Evolutionary conservation across 2,329 filamentous ascomycete genomes (phyloP), one percentile per base, ranked within the genome.

Genomic region (Sarocladiaceae sp.): DNA sequence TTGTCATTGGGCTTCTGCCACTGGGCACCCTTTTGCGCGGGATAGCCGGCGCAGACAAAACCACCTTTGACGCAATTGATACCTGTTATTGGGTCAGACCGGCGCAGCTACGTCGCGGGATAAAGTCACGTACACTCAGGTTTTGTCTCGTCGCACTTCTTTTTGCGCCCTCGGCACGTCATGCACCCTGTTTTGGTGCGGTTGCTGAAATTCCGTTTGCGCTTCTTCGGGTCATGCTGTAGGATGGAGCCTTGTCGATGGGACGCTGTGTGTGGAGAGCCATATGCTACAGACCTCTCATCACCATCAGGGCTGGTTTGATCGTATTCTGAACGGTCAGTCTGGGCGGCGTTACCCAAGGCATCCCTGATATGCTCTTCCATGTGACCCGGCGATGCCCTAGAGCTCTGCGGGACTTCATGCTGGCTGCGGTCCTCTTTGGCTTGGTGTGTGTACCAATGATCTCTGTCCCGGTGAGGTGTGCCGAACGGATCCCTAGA

Each of bases 61-160:
- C 87, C 88, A 34, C 93, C 91, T 49, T 88, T 85, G 45, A 85
- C 74, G 66, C 93, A 98, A 58, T 98, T 97, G 60, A 83, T 85
- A 67, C 85, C 86, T 91, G 51, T 21, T 20, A 4, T 4, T 7
- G 16, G 4, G 19, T 43, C 10, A 33, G 16, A 7, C 33, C 6
- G 21, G 34, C 39, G 26, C n/a, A 27, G 24, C 26, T 29, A 31
- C n/a, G 16, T 21, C 6, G 6, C 4, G 21, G 27, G 26, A 26
- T 15, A 31, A 15, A 18, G 45, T 9, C 12, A 72, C 85, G 73
- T 73, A 94, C 93, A 97, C 63, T 88, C 82, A 20, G 93, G 93
- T 63, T 95, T 94, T 44, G 78, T 78, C 69, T 97, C 93, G 60
- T 97, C 91, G 59, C 93, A 97, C 67, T 97, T 97, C 80, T 97